phyloP scores from a whole-genome alignment of 2,329 filamentous ascomycete species.

The Cryphonectria parasitica region DNA sequence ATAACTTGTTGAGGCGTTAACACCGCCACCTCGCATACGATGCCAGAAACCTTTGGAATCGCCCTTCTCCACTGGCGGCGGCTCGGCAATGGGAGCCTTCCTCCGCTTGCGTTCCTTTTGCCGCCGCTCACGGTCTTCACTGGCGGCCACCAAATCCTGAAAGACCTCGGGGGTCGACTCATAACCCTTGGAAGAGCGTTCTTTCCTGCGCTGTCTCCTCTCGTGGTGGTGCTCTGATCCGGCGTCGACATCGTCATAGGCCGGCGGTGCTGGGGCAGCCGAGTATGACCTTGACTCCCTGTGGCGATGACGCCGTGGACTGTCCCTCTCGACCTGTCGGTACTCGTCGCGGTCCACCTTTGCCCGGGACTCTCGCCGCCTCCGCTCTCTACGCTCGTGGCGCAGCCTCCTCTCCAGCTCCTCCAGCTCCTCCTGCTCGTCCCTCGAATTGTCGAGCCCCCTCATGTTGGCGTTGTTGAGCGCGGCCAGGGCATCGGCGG shows the following conservation, averaged over 20 bases:
- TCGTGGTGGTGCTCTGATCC: constrained; percentile 21
- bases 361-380: constrained; percentile 25
- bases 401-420: constrained; percentile 26
- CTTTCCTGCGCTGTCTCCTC: constrained; percentile 23
- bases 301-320: constrained; percentile 22
- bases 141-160: constrained; percentile 25
- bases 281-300: constrained; percentile 24
- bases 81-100: constrained; percentile 53
- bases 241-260: constrained; percentile 22
- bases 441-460: constrained; percentile 8
- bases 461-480: constrained; percentile 33
- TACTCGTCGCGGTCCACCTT: constrained; percentile 26
- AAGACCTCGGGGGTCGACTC: constrained; percentile 20
- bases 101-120: constrained; percentile 40
- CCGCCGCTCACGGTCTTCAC: constrained; percentile 21
- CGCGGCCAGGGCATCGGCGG: constrained; percentile 35
- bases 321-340: constrained; percentile 25
- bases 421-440: constrained; percentile 26
- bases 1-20: constrained; percentile 44
- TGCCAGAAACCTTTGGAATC: constrained; percentile 40
- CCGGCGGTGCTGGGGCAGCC: constrained; percentile 12
- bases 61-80: constrained; percentile 72
- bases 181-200: constrained; percentile 21
- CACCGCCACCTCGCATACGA: constrained; percentile 49
- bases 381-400: constrained; percentile 28